Base-by-base conservation (phyloP, 345 rosid genomes). In the Melastoma malabathricum region DNA sequence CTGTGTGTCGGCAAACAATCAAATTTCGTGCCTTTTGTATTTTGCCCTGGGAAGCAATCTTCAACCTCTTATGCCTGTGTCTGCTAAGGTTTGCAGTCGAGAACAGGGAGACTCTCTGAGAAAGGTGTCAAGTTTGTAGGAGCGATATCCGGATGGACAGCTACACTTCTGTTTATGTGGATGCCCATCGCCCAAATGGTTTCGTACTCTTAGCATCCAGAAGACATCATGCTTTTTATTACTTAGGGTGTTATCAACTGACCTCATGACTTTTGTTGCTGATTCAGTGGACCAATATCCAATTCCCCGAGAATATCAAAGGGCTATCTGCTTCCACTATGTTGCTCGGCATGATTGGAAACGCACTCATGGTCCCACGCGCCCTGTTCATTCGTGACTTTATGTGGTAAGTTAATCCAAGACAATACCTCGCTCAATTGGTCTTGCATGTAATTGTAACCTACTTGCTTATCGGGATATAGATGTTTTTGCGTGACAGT, bases 101-200 rank as follows among this genome's bases (percentile, higher is more conserved):
- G 84, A 54, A 75, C 51, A 0, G 96, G 90, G 22, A 79, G 70
- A 69, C 94, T 89, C 55, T 41, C 95, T 0, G 78, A 76, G 61
- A 55, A 79, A 78, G 80, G 79, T 52, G 80, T 69, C 56, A 79
- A 65, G 65, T 73, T 89, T 53, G 63, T 89, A 3, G 82, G 79
- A 47, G 73, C 72, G 49, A 44, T 81, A 72, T 81, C 92, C 64
- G 97, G 97, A 64, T 89, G 96, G 97, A 81, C 96, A 22, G 92
- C 97, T 7, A 89, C 97, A 15, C 80, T 89, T 63, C 86, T 89
- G 58, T 89, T 89, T 77, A 89, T 89, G 97, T 86, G 96, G 94
- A 89, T 89, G 94, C 90, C 94, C 46, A 84, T 89, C 53, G 64
- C 94, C 2, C 95, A 86, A 60, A 79, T 83, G 97, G 97, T 89